Evolutionary conservation across 1,139 yeast genomes (phyloP).

Genomic region (Nakaseomyces nivariensis): DNA sequence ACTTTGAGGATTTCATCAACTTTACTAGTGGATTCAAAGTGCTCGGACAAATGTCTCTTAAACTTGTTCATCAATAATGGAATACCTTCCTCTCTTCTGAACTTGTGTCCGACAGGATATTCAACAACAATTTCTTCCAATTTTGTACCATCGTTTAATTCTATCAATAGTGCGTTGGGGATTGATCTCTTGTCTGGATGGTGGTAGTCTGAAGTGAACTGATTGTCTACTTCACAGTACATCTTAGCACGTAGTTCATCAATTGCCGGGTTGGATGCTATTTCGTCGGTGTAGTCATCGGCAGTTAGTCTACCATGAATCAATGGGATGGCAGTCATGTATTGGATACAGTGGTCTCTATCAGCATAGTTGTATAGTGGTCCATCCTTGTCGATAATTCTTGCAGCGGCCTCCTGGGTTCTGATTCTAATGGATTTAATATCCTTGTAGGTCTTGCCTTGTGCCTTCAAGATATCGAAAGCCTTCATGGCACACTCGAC

Average conservation of each 20-base stretch:
- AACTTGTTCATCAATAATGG: slow-evolving; percentile 44
- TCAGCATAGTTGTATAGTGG: slow-evolving; percentile 53
- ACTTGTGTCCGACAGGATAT: slow-evolving; percentile 49
- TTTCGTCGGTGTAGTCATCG: slow-evolving; percentile 43
- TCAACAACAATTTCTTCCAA: slow-evolving; percentile 45
- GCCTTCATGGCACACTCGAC: slow-evolving; percentile 47
- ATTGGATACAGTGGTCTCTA: slow-evolving; percentile 53
- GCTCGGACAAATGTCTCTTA: slow-evolving; percentile 39
- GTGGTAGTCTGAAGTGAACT: slow-evolving; percentile 43
- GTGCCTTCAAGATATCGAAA: slow-evolving; percentile 30
- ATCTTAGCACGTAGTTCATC: slow-evolving; percentile 45
- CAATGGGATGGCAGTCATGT: slow-evolving; percentile 49
- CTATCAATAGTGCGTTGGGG: slow-evolving; percentile 43
- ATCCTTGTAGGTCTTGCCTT: slow-evolving; percentile 40
- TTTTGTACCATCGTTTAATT: slow-evolving; percentile 44
- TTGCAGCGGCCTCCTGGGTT: slow-evolving; percentile 51
- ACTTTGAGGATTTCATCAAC: slow-evolving; percentile 34
- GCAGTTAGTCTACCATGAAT: slow-evolving; percentile 47
- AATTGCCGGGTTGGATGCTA: slow-evolving; percentile 43
- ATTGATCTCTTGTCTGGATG: slow-evolving; percentile 48
- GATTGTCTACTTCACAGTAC: slow-evolving; percentile 42
- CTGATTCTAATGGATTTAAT: slow-evolving; percentile 41
- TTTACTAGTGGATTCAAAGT: slow-evolving; percentile 31
- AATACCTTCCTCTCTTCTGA: slow-evolving; percentile 49
- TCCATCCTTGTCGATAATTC: slow-evolving; percentile 49